A percentile compares a stretch with the other conserved stretches of the same genome.
These are phyloP conservation scores for Hyphopichia buzzinii DNA, from an alignment of 1,139 yeast genomes.

Conservation along the genomic window DNA sequence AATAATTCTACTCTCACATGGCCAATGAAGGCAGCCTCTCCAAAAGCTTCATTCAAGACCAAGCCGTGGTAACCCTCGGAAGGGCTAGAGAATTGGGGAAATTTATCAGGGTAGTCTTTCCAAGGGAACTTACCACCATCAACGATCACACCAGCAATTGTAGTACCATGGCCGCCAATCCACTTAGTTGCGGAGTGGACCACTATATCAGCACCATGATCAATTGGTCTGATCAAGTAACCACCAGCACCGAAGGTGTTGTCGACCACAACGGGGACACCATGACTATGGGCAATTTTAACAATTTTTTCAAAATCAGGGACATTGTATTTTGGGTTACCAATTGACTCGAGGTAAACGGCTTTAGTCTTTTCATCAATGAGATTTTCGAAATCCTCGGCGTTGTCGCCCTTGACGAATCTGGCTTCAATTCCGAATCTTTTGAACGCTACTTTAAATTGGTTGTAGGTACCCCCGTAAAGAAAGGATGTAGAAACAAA, in stretches of 20 bases:
- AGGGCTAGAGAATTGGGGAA: conserved; percentile 88
- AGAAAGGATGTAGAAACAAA: conserved; percentile 82
- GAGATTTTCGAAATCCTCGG: conserved; percentile 66
- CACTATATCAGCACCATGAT: conserved; percentile 83
- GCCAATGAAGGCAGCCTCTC: conserved; percentile 73
- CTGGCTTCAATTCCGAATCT: conserved; percentile 82
- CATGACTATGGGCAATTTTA: conserved; percentile 80
- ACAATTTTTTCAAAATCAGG: conserved; percentile 84
- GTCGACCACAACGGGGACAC: conserved; percentile 90
- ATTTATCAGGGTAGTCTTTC: conserved; percentile 79
- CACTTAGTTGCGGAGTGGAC: conserved; percentile 95
- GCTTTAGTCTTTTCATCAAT: conserved; percentile 89
- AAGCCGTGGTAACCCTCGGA: conserved; percentile 93
- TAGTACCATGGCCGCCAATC: conserved; percentile 98
- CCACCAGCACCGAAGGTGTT: conserved; percentile 99
- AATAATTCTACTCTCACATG: conserved; percentile 82
- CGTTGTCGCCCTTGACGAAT: conserved; percentile 75
- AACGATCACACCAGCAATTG: conserved; percentile 88
- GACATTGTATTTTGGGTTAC: conserved; percentile 90
- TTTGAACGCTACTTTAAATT: conserved; percentile 88
- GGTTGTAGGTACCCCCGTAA: conserved; percentile 96
- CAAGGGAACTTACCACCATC: conserved; percentile 94
- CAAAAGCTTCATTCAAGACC: conserved; percentile 77
- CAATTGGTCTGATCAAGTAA: conserved; percentile 77
- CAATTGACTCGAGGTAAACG: conserved; percentile 84